These are phyloP conservation scores for Colletotrichum sp. DNA, from an alignment of 2,329 filamentous ascomycete species.

Conservation along the genomic window DNA sequence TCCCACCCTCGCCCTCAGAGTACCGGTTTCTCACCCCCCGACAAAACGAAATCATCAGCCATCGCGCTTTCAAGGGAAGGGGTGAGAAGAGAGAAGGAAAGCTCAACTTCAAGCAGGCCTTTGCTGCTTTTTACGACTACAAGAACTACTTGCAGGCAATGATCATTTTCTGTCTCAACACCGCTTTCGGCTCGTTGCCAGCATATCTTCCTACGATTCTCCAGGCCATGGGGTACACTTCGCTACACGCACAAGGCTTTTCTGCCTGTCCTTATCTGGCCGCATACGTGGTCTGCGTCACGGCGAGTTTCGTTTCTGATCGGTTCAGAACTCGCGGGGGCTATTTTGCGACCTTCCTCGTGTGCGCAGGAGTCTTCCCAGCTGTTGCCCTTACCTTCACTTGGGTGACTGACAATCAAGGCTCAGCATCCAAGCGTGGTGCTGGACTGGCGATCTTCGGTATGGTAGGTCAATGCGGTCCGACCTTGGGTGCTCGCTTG, in stretches of 20 bases:
- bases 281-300: constrained; percentile 67
- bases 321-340: constrained; percentile 66
- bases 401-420: constrained; percentile 75
- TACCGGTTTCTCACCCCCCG: constrained; percentile 60
- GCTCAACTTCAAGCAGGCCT: constrained; percentile 50
- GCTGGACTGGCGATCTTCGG: constrained; percentile 68
- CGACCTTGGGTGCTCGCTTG: constrained; percentile 66
- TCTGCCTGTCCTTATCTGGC: constrained; percentile 75
- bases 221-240: constrained; percentile 69
- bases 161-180: constrained; percentile 47
- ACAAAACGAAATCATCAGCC: constrained; percentile 62
- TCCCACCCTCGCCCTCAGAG: constrained; percentile 56
- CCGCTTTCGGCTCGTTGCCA: constrained; percentile 46
- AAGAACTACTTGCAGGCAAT: constrained; percentile 54
- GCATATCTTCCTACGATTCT: constrained; percentile 70
- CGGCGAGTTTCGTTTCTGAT: constrained; percentile 69
- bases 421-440: constrained; percentile 68
- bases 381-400: constrained; percentile 72
- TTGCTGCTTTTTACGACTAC: constrained; percentile 48
- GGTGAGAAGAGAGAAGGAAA: constrained; percentile 51
- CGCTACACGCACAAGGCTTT: constrained; percentile 72
- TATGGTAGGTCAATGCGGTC: constrained; percentile 64
- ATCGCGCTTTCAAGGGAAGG: constrained; percentile 50
- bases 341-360: constrained; percentile 53
- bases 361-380: constrained; percentile 59